phyloP scores from a whole-genome alignment of 116 monocot genomes.

The Cymodocea nodosa region DNA sequence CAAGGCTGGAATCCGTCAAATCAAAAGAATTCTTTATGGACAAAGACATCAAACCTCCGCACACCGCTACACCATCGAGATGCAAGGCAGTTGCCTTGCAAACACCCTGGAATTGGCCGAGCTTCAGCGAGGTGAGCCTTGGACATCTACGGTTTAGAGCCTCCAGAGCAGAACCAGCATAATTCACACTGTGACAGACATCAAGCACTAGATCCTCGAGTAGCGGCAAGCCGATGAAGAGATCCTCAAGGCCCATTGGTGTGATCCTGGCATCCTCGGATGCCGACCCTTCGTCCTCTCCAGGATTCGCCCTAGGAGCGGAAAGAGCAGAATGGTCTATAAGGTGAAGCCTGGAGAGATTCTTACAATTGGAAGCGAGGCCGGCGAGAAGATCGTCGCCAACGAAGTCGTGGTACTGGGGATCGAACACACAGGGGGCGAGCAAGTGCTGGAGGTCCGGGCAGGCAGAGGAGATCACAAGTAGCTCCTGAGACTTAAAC shows the following conservation, averaged over 20 bases:
- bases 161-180: constrained; percentile 55
- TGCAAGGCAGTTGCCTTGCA: constrained; percentile 57
- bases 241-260: constrained; percentile 17
- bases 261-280: constrained; percentile 38
- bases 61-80: constrained; percentile 79
- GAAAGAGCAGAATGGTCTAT: constrained; percentile 21
- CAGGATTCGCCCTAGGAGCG: constrained; percentile 5
- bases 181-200: constrained; percentile 35
- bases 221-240: constrained; percentile 36
- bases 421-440: constrained; percentile 70
- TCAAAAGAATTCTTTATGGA: constrained; percentile 53
- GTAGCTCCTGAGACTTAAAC: constrained; percentile 42
- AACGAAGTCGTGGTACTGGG: constrained; percentile 52
- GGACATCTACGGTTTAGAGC: constrained; percentile 32
- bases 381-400: constrained; percentile 33
- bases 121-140: constrained; percentile 29
- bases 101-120: constrained; percentile 59
- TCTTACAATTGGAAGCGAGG: constrained; percentile 37
- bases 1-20: constrained; percentile 52
- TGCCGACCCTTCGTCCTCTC: constrained; percentile 1
- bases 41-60: constrained; percentile 47
- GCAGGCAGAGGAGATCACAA: constrained; percentile 37
- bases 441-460: constrained; percentile 41
- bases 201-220: constrained; percentile 64
- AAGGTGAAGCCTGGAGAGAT: constrained; percentile 12